These are phyloP conservation scores for Fusarium ramigenum DNA, from an alignment of 2,329 filamentous ascomycete species.

Conservation along the genomic window DNA sequence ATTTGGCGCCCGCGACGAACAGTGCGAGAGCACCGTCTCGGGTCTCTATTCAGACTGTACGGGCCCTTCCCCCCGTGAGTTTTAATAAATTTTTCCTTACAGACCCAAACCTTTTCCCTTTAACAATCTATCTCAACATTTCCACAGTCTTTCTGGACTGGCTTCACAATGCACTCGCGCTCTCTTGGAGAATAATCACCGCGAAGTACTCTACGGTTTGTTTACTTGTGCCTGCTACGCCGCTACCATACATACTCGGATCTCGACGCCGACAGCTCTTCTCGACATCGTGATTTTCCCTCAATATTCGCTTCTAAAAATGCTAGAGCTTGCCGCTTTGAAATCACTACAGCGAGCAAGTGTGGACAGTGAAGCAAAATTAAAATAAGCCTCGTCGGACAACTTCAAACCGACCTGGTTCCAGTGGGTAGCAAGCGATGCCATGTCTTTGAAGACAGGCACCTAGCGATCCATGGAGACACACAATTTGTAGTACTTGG, in stretches of 20 bases:
- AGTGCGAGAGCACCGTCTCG: conserved; percentile 1
- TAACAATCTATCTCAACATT: background rate
- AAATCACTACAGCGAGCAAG: conserved; percentile 65
- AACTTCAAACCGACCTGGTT: conserved; percentile 39
- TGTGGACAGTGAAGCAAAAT: conserved; percentile 77
- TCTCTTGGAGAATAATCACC: conserved; percentile 18
- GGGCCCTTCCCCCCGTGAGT: conserved; percentile 7
- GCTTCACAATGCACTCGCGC: background rate
- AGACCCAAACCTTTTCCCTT: background rate
- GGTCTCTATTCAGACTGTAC: conserved; percentile 5
- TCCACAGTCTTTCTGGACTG: background rate
- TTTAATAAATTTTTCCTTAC: conserved; percentile 23
- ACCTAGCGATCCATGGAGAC: conserved; percentile 52
- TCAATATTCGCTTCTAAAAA: conserved; percentile 62
- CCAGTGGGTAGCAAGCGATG: conserved; percentile 46
- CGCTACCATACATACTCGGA: background rate
- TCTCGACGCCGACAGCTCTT: background rate
- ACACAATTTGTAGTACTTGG: conserved; percentile 26
- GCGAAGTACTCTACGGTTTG: conserved; percentile 35
- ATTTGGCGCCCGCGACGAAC: conserved; percentile 7
- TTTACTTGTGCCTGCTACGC: conserved; percentile 21
- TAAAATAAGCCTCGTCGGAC: conserved; percentile 49
- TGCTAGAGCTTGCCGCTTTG: conserved; percentile 74
- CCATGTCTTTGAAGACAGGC: conserved; percentile 37
- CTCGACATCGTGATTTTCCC: background rate